Evolutionary conservation across 2,329 filamentous ascomycete species (phyloP), one percentile per base, ranked within the genome.

Genomic region (Calonectria crousiana): DNA sequence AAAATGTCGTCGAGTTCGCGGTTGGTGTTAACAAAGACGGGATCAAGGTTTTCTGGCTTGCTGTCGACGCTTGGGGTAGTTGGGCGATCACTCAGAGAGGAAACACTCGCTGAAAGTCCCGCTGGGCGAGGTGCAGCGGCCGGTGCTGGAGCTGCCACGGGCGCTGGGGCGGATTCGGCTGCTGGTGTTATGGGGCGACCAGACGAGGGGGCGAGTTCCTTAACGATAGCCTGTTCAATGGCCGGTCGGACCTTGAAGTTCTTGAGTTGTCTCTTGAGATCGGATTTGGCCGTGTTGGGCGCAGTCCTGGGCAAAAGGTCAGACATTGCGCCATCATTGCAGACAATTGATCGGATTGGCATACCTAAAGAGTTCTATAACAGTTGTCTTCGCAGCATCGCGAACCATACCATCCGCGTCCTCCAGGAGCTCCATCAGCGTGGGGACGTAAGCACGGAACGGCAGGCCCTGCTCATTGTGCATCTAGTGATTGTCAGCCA

Each of bases 1-100:
- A 98, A 92, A 1, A 94, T 92, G 32, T 98, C 95, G 74, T 98
- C 96, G n/a, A 98, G 87, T 82, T 98, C 95, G 79, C 95, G 91
- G 78, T 93, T 89, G 1, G 95, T 96, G 80, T 96, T 95, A 71
- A 98, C 92, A 81, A 96, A 95, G 34, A 94, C 87, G 2, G 96
- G 95, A 69, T 98, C 95, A 78, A 97, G 91, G 4, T 89, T 86
- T 32, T 97, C 93, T 53, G 89, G 83, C 74, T 92, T 93, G 14
- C 87, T 86, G 23, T 96, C 94, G 38, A 91, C 88, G 62, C 91
- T 87, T 18, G 92, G 91, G 9, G 95, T 93, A 34, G 87, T 84
- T 3, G 92, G 90, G 28, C 91, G 88, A 53, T 91, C 89, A 78
- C 78, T 84, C 30, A 85, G 74, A 3, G 90, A 89, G 2, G 90